Evolutionary conservation across 139 green algal genomes (phyloP), one percentile per base, ranked within the genome.

Genomic region (Trebouxia sp.): DNA sequence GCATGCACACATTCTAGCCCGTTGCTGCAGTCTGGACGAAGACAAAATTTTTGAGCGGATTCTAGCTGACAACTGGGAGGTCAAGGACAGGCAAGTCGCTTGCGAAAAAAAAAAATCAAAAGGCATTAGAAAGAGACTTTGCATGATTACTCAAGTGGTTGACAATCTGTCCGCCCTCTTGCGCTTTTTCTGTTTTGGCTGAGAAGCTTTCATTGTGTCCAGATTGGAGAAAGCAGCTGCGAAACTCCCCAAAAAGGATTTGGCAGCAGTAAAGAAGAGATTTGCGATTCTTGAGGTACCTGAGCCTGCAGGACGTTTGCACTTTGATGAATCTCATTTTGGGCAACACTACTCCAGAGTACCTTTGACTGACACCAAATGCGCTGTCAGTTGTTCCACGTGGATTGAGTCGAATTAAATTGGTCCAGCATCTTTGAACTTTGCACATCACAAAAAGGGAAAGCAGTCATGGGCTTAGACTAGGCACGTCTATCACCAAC

Each of bases 221-320:
- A 82, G 79, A 24, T 26, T 80, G 24, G 74, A 58, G 0, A 76
- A 76, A 24, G 50, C 81, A 8, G 47, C 65, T 32, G 35, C 50
- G 35, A 74, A 67, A 28, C 43, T 82, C 41, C 83, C 79, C 15
- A 83, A 45, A 76, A 90, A 84, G 47, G 80, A 87, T 51, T 47
- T 86, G 11, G 42, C 67, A 10, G 82, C 82, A n/a, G 82, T 91
- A 0, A 77, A 79, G 48, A 72, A 72, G 32, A 79, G 88, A 28
- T 85, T 89, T 55, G 42, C 78, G 22, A 65, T 82, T 53, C 58
- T 92, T 14, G 86, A 92, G 83, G 85, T 88, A 28, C 56, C 12
- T 32, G 78, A 28, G 41, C 22, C 15, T 28, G n/a, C n/a, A n/a
- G n/a, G n/a, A n/a, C 37, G 22, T 45, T 28, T 5, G 6, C 10